Evolutionary conservation across 2,329 filamentous ascomycete genomes (phyloP), one percentile per base, ranked within the genome.

Genomic region (Ophiocordyceps camponoti-saundersi): DNA sequence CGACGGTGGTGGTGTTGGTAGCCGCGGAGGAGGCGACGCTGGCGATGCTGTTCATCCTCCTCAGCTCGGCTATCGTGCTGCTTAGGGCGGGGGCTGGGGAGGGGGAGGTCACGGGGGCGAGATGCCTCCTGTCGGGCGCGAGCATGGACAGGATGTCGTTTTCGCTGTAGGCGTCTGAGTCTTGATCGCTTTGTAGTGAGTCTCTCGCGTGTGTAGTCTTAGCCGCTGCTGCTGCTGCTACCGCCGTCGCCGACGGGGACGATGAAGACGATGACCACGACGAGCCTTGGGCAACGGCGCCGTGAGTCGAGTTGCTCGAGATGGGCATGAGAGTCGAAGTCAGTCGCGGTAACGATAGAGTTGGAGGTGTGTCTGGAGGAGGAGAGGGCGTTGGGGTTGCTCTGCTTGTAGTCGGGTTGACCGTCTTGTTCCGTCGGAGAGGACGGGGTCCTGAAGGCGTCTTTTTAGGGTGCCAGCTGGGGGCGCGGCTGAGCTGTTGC

Each of bases 1-100:
- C 40, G 16, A 51, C 45, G 48, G 48, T n/a, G 15, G 55, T 54
- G 8, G 59, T 65, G 1, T 55, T 12, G 18, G 36, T 20, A 8
- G 36, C 18, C 10, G 36, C 18, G 42, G 63, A 53, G 1, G 68
- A 67, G 1, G 62, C 61, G 18, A 58, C 57, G 59, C 69, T 71
- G 42, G 73, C 54, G 46, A 69, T 59, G 57, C 70, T 75, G 60
- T 78, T 77, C 72, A 77, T 77, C 45, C 73, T 65, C 11, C 74
- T 67, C 48, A 78, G 67, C 56, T 75, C 68, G 18, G 66, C 65
- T 29, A 76, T 68, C 2, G 71, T 65, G 49, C 57, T 60, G n/a
- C 65, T 59, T 13, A 71, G 55, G 15, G 23, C 22, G 7, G 55
- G 48, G 15, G 53, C 8, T 10, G 26, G 26, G 7, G 26, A 29